Base-by-base conservation (phyloP, 495 filamentous ascomycete genomes). In the Astrothelium macrocarpum region DNA sequence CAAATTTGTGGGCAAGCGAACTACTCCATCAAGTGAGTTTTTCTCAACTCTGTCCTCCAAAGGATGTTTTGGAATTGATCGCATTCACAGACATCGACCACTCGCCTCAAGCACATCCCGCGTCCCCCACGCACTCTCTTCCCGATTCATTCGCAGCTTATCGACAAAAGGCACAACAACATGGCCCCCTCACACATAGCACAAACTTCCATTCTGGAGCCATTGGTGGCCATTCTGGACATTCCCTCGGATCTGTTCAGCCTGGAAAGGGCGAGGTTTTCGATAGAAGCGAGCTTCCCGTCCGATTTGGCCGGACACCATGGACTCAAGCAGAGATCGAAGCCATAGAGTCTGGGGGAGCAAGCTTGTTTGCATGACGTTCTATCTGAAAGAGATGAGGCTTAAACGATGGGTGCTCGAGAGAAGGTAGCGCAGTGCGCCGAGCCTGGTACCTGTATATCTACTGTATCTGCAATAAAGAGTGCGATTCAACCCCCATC, bases 311-410 rank as follows among this genome's bases (percentile, higher is more conserved):
- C 69, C 81, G 93, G 61, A 78, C 82, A 16, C 80, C 84, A 20
- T 86, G 90, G 75, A 86, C 79, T 29, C 72, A 85, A 68, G 86
- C 85, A 53, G 94, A 98, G 81, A 98, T 98, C 64, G 95, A 97
- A 73, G 91, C 91, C 34, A 81, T 98, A 62, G 91, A 97, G 83
- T 88, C 87, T 32, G 95, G 91, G 31, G 94, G 94, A 62, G 94
- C 93, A 16, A 89, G 84, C 68, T 70, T 88, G 67, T 79, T 76
- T 74, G 79, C 75, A 64, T 82, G 78, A 79, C 71, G 43, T 64
- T 16, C 5, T 29, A 5, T 5, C 9, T 4, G 25, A 9, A 12
- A 5, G 2, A 11, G 20, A 26, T 28, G 12, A 29, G 11, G 23
- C 25, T 56, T 20, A 49, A 49, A 3, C 3, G 43, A 3, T 20